Evolutionary conservation across 2,329 filamentous ascomycete species (phyloP).

Genomic region (Boeremia exigua): DNA sequence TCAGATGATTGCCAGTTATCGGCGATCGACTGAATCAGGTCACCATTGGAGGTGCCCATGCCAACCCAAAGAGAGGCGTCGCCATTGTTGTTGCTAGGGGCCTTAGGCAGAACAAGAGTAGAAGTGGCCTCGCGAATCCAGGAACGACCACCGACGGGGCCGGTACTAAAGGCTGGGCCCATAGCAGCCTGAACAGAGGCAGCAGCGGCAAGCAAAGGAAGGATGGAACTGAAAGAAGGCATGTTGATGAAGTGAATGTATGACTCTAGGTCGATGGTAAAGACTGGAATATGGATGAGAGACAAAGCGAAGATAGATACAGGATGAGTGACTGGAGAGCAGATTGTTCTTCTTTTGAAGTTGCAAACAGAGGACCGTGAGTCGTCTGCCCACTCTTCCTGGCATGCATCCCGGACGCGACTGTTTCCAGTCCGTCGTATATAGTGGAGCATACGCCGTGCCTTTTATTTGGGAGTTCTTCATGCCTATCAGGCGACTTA

Average conservation of each 20-base stretch:
- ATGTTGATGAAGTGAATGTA: conserved; percentile 8
- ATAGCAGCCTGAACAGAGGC: conserved; percentile 27
- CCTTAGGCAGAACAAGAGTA: conserved; percentile 52
- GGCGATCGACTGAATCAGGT: conserved; percentile 57
- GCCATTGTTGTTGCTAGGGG: conserved; percentile 45
- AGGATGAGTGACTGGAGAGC: background rate
- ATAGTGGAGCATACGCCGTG: background rate
- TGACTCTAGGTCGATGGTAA: background rate
- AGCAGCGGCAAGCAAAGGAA: conserved; percentile 17
- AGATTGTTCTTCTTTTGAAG: background rate
- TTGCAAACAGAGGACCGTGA: background rate
- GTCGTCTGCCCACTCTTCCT: background rate
- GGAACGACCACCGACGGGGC: conserved; percentile 49
- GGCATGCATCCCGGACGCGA: background rate
- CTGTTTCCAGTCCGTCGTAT: background rate
- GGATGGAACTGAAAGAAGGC: conserved; percentile 22
- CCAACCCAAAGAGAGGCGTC: conserved; percentile 57
- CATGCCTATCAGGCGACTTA: background rate
- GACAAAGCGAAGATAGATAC: background rate
- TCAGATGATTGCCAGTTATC: conserved; percentile 28
- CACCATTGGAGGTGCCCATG: conserved; percentile 58
- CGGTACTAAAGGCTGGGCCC: conserved; percentile 45
- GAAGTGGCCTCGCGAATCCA: conserved; percentile 56
- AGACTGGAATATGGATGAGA: background rate
- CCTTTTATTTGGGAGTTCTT: conserved; percentile 3